Evolutionary conservation across 2,329 filamentous ascomycete genomes (phyloP), one percentile per base, ranked within the genome.

Genomic region (Pseudocercospora ulei): DNA sequence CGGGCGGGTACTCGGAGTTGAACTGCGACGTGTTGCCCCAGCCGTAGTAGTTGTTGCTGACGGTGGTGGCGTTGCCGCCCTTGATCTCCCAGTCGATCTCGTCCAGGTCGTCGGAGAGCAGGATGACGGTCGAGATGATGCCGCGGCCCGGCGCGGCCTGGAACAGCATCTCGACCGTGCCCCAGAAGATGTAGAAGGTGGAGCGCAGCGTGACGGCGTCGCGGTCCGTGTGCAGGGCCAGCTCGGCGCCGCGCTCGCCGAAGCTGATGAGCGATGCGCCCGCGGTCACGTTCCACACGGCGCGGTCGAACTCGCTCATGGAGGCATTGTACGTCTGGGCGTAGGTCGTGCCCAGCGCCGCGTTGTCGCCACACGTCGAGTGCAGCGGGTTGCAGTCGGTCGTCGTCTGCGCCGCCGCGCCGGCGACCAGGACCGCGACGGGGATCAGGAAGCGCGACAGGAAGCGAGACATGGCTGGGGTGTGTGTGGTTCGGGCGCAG

Each of bases 61-160:
- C 79, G 18, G 69, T 63, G 9, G 68, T 73, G 39, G 65, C 62
- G 55, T 83, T 78, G 40, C 71, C 71, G 29, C 83, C 83, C 42
- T 85, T 70, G 56, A 83, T 82, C 57, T 90, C 83, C 75, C 83
- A 88, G 57, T 94, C 86, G 25, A 93, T 78, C 63, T 93, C 84
- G 58, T 93, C 86, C 8, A 90, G 70, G 53, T 86, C 79, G 51
- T 90, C 80, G 35, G 81, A 88, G 49, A 90, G 71, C 61, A 88
- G 71, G 58, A 93, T 87, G 55, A 92, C 78, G 46, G 82, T 73
- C 55, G 78, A 85, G 52, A 94, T 75, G 47, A 94, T 78, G 35
- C 86, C 86, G 5, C 65, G 66, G 11, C 86, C 86, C 1, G 68
- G 65, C 0, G 86, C 78, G 3, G 82, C 81, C 65, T 84, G 83